Conservation (phyloP, 305 asterid genomes). For the Striga hermonthica region DNA sequence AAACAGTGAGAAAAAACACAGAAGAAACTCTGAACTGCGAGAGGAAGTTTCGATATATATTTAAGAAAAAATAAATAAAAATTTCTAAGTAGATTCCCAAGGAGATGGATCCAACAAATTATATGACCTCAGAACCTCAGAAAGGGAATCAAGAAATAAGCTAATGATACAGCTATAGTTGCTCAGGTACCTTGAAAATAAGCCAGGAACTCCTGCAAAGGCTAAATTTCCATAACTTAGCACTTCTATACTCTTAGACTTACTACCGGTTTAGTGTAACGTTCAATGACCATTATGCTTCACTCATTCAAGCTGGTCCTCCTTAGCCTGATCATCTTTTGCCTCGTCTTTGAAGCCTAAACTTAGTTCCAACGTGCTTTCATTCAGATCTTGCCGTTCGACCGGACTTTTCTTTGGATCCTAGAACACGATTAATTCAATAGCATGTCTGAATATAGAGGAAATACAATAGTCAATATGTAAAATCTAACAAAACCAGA, state of each 20-base stretch:
- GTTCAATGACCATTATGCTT: constrained; percentile 17
- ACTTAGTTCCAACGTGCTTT: constrained; percentile 74
- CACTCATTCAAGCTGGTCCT: constrained; percentile 32
- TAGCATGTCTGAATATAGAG: neutral
- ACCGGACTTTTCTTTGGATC: constrained; percentile 38
- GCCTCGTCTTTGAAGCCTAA: constrained; percentile 59
- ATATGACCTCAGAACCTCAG: constrained; percentile 25
- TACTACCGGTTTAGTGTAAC: constrained; percentile 3
- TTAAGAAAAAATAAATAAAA: neutral
- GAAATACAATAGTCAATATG: neutral
- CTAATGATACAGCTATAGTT: constrained; percentile 20
- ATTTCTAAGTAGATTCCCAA: constrained; percentile 24
- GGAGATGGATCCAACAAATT: constrained; percentile 31
- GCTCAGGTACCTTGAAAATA: constrained; percentile 5
- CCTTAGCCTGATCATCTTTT: constrained; percentile 42
- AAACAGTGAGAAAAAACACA: no score
- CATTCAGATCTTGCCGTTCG: constrained; percentile 71
- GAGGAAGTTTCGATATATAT: constrained; percentile 12
- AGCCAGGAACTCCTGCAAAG: constrained; percentile 22
- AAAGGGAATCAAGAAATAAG: constrained; percentile 28
- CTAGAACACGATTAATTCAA: constrained; percentile 35
- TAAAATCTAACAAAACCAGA: neutral
- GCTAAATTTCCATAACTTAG: neutral
- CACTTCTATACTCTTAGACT: neutral
- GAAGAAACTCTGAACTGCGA: constrained; percentile 12